These are phyloP conservation scores for Eimeria praecox DNA, from an alignment of 169 alveolate species.

Conservation along the genomic window DNA sequence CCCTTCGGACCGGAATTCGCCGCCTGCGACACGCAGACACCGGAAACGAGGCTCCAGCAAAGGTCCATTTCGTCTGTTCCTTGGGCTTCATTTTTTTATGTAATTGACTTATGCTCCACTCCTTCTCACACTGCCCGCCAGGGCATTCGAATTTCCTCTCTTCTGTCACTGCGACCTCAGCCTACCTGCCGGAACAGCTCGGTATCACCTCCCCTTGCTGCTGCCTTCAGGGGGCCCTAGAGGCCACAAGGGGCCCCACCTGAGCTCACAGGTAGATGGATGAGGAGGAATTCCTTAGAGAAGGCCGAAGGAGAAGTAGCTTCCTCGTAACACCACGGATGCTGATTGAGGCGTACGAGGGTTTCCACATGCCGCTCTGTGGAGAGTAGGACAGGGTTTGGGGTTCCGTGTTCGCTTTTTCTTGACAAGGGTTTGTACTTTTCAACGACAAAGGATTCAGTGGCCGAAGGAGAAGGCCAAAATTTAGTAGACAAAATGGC, in stretches of 20 bases:
- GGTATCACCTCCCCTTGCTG: not conserved
- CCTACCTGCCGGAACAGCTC: not conserved
- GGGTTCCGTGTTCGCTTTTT: not conserved
- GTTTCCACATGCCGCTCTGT: not conserved
- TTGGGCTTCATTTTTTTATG: not conserved
- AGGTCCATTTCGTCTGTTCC: not conserved
- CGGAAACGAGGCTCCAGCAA: constrained; percentile 4
- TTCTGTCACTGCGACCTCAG: not conserved
- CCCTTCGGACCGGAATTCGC: constrained; percentile 12
- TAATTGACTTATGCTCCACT: not conserved
- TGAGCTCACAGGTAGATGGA: constrained; percentile 13
- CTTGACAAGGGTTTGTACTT: not conserved
- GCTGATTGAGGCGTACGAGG: not conserved
- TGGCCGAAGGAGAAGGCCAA: not conserved
- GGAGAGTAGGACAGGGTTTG: not conserved
- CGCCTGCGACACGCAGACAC: constrained; percentile 24
- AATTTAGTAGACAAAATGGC: not conserved
- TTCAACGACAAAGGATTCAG: not conserved
- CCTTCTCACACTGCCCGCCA: not conserved
- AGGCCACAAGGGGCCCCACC: not conserved
- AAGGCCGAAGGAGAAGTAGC: constrained; percentile 14
- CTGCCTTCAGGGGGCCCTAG: constrained; percentile 29
- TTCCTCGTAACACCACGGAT: not conserved
- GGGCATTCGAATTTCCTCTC: constrained; percentile 1
- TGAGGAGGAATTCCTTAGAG: not conserved